These are phyloP conservation scores for Cercospora brassicicola DNA, from an alignment of 2,329 filamentous ascomycete species.

Conservation along the genomic window DNA sequence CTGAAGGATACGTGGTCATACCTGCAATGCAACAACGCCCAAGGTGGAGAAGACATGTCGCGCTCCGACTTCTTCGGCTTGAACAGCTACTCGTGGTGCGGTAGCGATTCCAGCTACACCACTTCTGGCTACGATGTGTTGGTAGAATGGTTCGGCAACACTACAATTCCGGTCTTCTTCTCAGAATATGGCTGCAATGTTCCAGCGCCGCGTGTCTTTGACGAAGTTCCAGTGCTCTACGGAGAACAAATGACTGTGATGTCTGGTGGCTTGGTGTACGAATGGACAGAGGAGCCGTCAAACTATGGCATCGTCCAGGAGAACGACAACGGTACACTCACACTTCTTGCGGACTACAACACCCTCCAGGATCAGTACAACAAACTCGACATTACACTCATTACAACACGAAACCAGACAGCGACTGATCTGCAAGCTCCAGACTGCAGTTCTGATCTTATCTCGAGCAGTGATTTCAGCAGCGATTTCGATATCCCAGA, in stretches of 20 bases:
- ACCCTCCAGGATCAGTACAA: constrained; percentile 74
- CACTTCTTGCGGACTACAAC: constrained; percentile 54
- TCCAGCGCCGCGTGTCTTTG: constrained; percentile 69
- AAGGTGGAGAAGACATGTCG: constrained; percentile 58
- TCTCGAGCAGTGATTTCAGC: constrained; percentile 67
- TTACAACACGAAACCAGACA: constrained; percentile 64
- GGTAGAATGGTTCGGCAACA: constrained; percentile 63
- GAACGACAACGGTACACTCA: constrained; percentile 46
- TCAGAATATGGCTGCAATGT: constrained; percentile 80
- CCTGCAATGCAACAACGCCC: constrained; percentile 63
- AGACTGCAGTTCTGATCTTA: constrained; percentile 65
- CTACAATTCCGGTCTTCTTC: constrained; percentile 75
- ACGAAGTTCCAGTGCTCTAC: constrained; percentile 73
- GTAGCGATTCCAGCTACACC: constrained; percentile 63
- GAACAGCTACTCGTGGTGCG: constrained; percentile 75
- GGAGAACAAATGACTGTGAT: constrained; percentile 69
- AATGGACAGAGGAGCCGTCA: constrained; percentile 71
- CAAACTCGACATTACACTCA: constrained; percentile 67
- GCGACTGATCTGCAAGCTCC: constrained; percentile 59
- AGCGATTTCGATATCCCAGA: constrained; percentile 75
- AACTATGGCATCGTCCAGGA: constrained; percentile 53
- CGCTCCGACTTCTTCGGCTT: constrained; percentile 74
- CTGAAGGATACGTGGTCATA: constrained; percentile 75
- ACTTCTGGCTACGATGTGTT: constrained; percentile 64
- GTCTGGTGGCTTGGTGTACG: constrained; percentile 77